phyloP scores from a whole-genome alignment of 2,329 filamentous ascomycete genomes.

The Aureobasidium sp. region DNA sequence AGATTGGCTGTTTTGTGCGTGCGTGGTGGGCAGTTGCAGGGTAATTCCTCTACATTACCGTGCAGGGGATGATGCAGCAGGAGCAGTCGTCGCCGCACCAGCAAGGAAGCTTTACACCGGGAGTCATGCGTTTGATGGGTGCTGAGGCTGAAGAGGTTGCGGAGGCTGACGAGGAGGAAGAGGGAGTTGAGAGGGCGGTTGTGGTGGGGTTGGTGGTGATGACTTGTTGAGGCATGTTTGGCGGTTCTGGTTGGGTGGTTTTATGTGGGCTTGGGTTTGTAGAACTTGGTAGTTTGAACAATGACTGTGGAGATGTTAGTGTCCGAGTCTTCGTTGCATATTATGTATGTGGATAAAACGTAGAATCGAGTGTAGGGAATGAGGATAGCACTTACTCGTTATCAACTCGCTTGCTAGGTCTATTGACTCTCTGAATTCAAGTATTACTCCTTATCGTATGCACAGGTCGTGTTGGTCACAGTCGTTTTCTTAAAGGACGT shows the following conservation, averaged over 20 bases:
- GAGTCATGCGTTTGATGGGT: not conserved
- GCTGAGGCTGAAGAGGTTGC: not conserved
- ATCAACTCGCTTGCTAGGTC: no score
- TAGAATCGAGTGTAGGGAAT: not conserved
- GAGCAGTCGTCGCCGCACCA: slow-evolving; percentile 17
- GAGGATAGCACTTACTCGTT: not conserved
- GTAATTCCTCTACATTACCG: slow-evolving; percentile 13
- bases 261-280: not conserved
- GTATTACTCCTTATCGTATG: not conserved
- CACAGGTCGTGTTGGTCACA: not conserved
- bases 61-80: slow-evolving; percentile 19
- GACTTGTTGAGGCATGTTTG: slow-evolving; percentile 3
- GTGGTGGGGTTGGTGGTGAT: not conserved
- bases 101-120: slow-evolving; percentile 13
- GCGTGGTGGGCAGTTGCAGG: not conserved
- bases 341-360: not conserved
- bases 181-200: not conserved
- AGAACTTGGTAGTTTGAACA: not conserved
- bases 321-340: not conserved
- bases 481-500: not conserved
- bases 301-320: not conserved
- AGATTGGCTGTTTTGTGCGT: no score
- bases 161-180: not conserved
- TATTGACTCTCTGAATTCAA: not conserved
- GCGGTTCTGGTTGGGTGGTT: not conserved